A percentile compares a stretch with the other conserved stretches of the same genome.
Evolutionary conservation across 495 filamentous ascomycete genomes (phyloP).

Genomic region (Tuber brumale): DNA sequence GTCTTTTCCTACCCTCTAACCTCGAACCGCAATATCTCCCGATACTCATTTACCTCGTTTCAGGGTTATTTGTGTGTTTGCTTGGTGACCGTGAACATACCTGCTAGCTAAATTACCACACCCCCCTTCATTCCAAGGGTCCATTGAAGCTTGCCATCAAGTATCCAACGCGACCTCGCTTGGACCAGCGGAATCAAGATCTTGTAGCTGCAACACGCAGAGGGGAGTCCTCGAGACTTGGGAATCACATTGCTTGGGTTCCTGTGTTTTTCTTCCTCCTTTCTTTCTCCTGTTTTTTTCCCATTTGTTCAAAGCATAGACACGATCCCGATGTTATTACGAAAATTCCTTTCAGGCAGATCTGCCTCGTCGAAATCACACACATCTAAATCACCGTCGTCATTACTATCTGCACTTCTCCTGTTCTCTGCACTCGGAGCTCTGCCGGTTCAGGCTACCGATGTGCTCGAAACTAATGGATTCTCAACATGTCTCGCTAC

Average conservation of each 20-base stretch:
- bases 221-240: conserved; percentile 1
- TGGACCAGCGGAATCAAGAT: conserved; percentile 11
- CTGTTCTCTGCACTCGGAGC: conserved; percentile 38
- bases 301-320: conserved; percentile 24
- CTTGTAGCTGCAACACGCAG: conserved; percentile 3
- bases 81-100: conserved; percentile 10
- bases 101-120: not conserved
- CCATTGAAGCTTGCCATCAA: conserved; percentile 8
- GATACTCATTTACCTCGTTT: conserved; percentile 10
- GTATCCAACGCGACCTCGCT: conserved; percentile 13
- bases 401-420: conserved; percentile 35
- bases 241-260: conserved; percentile 5
- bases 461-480: conserved; percentile 72
- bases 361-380: conserved; percentile 18
- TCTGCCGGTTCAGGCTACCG: conserved; percentile 49
- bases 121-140: conserved; percentile 24
- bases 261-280: conserved; percentile 3
- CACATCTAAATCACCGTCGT: conserved; percentile 23
- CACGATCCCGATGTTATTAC: conserved; percentile 41
- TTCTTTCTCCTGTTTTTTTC: conserved; percentile 11
- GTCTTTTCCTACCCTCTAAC: conserved; percentile 6
- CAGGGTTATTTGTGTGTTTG: conserved; percentile 14
- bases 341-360: conserved; percentile 31
- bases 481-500: conserved; percentile 67
- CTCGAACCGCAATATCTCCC: not conserved